Conservation (phyloP, 768 basidiomycete genomes). For the Rubroboletus satanas region DNA sequence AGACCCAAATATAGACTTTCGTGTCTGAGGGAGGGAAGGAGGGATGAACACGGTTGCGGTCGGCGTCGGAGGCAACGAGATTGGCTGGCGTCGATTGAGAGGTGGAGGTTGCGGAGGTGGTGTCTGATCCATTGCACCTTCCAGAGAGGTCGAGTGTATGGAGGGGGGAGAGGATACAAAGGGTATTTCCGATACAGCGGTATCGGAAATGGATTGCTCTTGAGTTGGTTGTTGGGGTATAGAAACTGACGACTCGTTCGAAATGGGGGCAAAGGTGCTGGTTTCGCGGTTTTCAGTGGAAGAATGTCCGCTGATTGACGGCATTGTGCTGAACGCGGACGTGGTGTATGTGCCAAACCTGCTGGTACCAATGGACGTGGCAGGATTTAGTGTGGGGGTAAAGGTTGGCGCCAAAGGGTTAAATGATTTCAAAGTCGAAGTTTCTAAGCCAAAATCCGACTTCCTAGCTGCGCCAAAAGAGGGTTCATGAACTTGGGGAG, state of each 20-base stretch:
- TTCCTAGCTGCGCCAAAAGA: not conserved
- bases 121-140: constrained; percentile 6
- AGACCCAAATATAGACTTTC: constrained; percentile 20
- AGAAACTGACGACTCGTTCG: not conserved
- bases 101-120: constrained; percentile 25
- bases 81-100: constrained; percentile 27
- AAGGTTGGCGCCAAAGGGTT: constrained; percentile 21
- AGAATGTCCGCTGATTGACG: not conserved
- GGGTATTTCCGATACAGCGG: not conserved
- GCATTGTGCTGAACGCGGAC: not conserved
- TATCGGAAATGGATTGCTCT: not conserved
- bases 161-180: constrained; percentile 16
- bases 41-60: constrained; percentile 22
- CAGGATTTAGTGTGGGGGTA: constrained; percentile 1
- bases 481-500: not conserved
- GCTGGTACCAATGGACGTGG: not conserved
- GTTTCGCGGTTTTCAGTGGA: not conserved
- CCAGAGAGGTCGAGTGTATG: constrained; percentile 5
- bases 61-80: constrained; percentile 34
- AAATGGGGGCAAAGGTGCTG: not conserved
- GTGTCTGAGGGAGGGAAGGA: constrained; percentile 6
- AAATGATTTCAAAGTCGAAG: constrained; percentile 8
- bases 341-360: not conserved
- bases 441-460: not conserved
- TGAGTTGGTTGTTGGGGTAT: constrained; percentile 1